These are phyloP conservation scores for Cetradonia linearis DNA, from an alignment of 495 filamentous ascomycete species.

Conservation along the genomic window DNA sequence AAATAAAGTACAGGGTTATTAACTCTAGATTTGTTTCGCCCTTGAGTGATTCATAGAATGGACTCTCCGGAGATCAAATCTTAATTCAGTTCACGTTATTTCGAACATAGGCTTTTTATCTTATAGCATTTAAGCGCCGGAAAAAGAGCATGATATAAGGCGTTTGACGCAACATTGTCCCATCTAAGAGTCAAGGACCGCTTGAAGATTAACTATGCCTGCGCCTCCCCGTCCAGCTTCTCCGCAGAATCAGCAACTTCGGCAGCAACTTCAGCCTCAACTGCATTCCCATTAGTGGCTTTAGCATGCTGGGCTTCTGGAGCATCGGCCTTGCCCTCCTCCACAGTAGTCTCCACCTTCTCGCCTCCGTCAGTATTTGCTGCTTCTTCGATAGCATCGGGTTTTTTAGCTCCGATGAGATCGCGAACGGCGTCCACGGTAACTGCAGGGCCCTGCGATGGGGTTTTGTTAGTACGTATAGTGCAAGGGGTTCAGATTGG, in stretches of 20 bases:
- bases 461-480: neutral
- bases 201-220: neutral
- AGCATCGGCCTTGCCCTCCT: constrained; percentile 15
- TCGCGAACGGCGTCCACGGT: constrained; percentile 40
- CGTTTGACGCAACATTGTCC: neutral
- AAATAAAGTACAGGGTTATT: neutral
- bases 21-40: neutral
- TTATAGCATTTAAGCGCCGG: neutral
- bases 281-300: neutral
- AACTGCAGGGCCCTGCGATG: constrained; percentile 33
- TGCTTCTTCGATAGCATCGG: neutral
- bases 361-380: constrained; percentile 7
- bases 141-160: neutral
- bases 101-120: neutral
- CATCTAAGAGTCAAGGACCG: neutral
- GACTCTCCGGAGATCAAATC: neutral
- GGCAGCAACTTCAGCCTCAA: constrained; percentile 24
- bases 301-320: constrained; percentile 6
- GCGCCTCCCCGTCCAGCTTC: constrained; percentile 19
- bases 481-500: neutral
- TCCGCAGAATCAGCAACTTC: constrained; percentile 26
- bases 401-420: constrained; percentile 19
- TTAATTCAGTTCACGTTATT: neutral
- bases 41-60: neutral
- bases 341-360: constrained; percentile 14